A percentile compares a stretch with the other conserved stretches of the same genome.
Conservation (phyloP, 1,284 basidiomycete genomes). For the Anthracocystis walkeri region DNA sequence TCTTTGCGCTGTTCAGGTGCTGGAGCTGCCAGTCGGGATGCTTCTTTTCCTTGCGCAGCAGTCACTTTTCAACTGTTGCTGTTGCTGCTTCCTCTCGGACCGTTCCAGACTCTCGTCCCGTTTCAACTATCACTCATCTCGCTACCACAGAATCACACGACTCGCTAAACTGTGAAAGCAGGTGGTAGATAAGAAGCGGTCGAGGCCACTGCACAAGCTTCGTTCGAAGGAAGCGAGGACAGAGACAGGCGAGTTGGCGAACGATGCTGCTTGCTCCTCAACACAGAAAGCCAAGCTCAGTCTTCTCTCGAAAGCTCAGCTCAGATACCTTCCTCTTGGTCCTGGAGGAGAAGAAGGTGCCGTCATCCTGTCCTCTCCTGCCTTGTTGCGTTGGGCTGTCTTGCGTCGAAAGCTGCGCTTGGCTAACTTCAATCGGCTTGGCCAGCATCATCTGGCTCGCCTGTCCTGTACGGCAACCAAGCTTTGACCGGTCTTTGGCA, state of each 20-base stretch:
- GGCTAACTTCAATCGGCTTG: too few relatives aligned
- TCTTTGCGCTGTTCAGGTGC: too few relatives aligned
- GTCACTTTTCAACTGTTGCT: conserved; percentile 1
- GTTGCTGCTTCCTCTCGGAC: background rate
- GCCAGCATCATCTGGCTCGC: background rate
- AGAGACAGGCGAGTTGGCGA: background rate
- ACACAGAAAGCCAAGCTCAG: too few relatives aligned
- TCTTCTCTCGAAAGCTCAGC: too few relatives aligned
- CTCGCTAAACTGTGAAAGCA: background rate
- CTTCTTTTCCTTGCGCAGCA: too few relatives aligned
- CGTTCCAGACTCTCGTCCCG: background rate
- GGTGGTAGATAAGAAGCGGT: background rate
- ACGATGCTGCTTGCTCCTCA: too few relatives aligned
- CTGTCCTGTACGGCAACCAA: background rate
- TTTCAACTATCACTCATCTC: background rate
- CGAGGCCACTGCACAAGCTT: background rate
- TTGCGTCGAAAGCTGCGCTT: too few relatives aligned
- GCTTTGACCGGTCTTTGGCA: background rate
- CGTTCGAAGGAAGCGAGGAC: background rate
- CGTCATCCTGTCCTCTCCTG: too few relatives aligned
- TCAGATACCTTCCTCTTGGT: too few relatives aligned
- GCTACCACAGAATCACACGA: background rate
- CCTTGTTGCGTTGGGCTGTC: too few relatives aligned
- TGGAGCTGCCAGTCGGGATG: too few relatives aligned
- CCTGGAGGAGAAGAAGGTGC: too few relatives aligned